phyloP scores from a whole-genome alignment of 2,329 filamentous ascomycete species.

The Sordariomycetes sp. region DNA sequence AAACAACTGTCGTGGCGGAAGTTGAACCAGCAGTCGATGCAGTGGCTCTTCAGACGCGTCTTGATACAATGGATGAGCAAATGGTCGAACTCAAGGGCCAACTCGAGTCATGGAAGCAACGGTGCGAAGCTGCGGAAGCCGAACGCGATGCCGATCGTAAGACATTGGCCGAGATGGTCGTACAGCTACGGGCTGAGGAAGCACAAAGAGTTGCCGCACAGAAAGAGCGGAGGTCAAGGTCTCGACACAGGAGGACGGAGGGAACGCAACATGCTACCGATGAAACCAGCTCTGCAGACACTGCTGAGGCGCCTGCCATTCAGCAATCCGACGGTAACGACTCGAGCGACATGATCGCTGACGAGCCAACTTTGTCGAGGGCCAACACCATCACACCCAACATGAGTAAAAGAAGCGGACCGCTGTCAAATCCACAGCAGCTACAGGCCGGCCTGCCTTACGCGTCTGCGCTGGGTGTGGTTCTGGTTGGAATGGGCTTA shows the following conservation, averaged over 20 bases:
- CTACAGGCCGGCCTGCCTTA: slow-evolving; percentile 56
- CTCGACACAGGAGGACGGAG: slow-evolving; percentile 11
- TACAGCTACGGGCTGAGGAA: slow-evolving; percentile 66
- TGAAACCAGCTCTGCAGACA: neutral
- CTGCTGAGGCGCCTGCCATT: neutral
- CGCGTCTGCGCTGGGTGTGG: slow-evolving; percentile 73
- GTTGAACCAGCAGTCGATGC: slow-evolving; percentile 14
- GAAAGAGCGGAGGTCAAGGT: slow-evolving; percentile 28
- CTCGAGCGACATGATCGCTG: slow-evolving; percentile 23
- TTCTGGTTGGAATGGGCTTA: slow-evolving; percentile 69
- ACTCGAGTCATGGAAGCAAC: slow-evolving; percentile 59
- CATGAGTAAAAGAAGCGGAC: slow-evolving; percentile 7
- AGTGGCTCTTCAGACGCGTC: slow-evolving; percentile 46
- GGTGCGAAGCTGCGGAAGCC: slow-evolving; percentile 72
- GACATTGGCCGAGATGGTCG: slow-evolving; percentile 79
- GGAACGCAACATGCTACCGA: slow-evolving; percentile 1
- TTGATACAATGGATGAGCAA: slow-evolving; percentile 69
- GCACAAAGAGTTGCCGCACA: slow-evolving; percentile 34
- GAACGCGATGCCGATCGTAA: slow-evolving; percentile 65
- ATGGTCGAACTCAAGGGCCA: slow-evolving; percentile 75
- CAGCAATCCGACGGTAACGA: slow-evolving; percentile 9
- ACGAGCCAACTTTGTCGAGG: slow-evolving; percentile 34
- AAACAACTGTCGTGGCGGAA: slow-evolving; percentile 11
- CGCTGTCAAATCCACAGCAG: slow-evolving; percentile 29
- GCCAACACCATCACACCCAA: slow-evolving; percentile 40